Conservation (phyloP, 176 grass and related monocot species). For the Chloris gayana region DNA sequence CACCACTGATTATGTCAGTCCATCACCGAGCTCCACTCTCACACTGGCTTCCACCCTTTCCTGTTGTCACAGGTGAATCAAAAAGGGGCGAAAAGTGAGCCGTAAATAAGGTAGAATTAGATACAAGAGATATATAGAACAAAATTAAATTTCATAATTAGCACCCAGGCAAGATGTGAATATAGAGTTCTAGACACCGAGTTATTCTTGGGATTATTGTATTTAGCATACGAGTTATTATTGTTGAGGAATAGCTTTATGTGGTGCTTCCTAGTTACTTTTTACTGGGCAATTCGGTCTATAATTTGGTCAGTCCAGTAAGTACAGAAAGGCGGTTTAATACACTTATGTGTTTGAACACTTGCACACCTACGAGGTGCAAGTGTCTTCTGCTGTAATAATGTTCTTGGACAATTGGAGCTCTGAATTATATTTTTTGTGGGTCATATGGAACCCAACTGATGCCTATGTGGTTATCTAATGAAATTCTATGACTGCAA, state of each 20-base stretch:
- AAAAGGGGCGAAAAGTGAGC: background rate
- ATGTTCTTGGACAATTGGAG: background rate
- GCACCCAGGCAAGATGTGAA: constrained; percentile 47
- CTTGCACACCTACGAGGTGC: background rate
- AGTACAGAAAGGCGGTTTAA: no score
- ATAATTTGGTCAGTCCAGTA: no score
- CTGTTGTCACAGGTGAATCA: constrained; percentile 8
- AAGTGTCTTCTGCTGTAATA: background rate
- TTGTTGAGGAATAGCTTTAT: no score
- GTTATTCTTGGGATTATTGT: constrained; percentile 24
- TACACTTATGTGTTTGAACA: background rate
- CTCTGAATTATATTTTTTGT: background rate
- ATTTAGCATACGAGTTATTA: constrained; percentile 6
- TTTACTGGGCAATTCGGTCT: no score
- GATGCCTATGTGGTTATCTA: background rate
- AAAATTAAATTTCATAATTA: constrained; percentile 24
- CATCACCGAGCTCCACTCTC: constrained; percentile 47
- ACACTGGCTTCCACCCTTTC: constrained; percentile 1
- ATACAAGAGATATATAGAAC: constrained; percentile 17
- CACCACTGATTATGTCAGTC: constrained; percentile 40
- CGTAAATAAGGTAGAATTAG: constrained; percentile 34
- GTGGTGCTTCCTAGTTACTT: no score
- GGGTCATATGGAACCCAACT: background rate
- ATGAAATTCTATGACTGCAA: background rate
- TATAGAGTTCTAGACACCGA: constrained; percentile 41